Evolutionary conservation across 345 rosid species (phyloP), one percentile per base, ranked within the genome.

Genomic region (Salix udensis): DNA sequence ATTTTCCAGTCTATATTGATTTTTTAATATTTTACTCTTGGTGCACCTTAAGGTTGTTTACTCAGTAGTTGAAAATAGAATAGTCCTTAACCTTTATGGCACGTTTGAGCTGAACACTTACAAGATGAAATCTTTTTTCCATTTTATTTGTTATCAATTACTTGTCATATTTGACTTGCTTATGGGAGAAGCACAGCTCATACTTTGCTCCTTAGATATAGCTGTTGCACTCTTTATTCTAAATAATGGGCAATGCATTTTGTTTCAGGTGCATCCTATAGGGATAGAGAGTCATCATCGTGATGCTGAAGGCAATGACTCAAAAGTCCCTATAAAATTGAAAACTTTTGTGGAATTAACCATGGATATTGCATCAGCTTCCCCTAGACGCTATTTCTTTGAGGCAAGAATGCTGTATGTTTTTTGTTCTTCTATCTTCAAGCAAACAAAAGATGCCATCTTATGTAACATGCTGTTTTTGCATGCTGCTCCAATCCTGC

Each of bases 321-420:
- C 77, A 65, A 83, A 76, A 21, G 44, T 44, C 52, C 97, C 97
- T 44, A 76, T 92, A 48, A 91, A 87, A 84, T 82, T 92, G 67
- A 92, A 76, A 86, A 86, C 83, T 55, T 96, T 89, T 69, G 88
- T 93, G 78, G 94, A 92, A 81, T 81, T 85, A 81, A 85, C 98
- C n/a, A 93, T 96, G 99, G 99, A 96, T 88, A 86, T 96, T 72
- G 86, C 97, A 82, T 96, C 98, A 15, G 95, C 97, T 71, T 89
- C 98, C 68, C 99, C 97, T 12, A 77, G 98, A 8, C 88, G 98
- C 46, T 92, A 91, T 87, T 93, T 93, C 85, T 96, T 96, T 4
- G 98, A 96, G 96, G 99, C 87, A 87, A 87, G 90, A 69, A 73
- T 83, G 81, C 73, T 75, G 83, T 46, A 67, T 72, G 79, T 81